Evolutionary conservation across 306 rosid species (phyloP), one percentile per base, ranked within the genome.

Genomic region (Trifolium pratense): DNA sequence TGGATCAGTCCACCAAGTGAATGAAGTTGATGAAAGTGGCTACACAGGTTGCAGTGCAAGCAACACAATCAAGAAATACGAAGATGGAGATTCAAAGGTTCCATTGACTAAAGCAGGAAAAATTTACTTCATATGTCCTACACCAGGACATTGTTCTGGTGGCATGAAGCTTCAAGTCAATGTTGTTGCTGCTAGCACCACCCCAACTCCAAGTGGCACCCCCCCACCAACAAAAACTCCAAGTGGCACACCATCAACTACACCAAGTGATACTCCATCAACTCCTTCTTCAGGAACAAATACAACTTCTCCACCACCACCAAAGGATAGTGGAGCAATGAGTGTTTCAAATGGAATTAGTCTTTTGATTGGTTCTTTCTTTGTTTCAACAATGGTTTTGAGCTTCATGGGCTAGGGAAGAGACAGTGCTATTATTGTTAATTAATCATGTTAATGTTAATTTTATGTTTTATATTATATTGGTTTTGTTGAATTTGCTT

Each of bases 101-200:
- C 0, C 71, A n/a, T 77, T 92, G 18, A 0, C 75, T 0, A 0
- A 43, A 3, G 0, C 83, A 0, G 96, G 97, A 1, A 52, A 73
- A 1, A 7, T 1, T 58, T 86, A 86, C 85, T 92, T 79, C 85
- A 37, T 85, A 3, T 89, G 97, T 71, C 89, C 96, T 1, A 67
- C 77, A 0, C 0, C 65, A 16, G 85, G 87, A 16, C 94, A 92
- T 77, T 90, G 96, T 66, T 0, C 1, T 3, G 5, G 6, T 3
- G 96, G 98, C 65, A 83, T 83, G 98, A 92, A 90, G 71, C 87
- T 92, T 3, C 0, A 16, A 21, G 20, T 92, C 63, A 78, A 26
- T 29, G 94, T 84, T 6, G 72, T n/a, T 10, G 96, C 87, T 7
- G 66, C 91, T 14, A 40, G 79, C 57, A 43, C 78, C 81, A 17